Percentiles rank a stretch among this genome's conserved stretches.
Conservation (phyloP, 2,329 filamentous ascomycete genomes). For the Aspergillus ibericus region DNA sequence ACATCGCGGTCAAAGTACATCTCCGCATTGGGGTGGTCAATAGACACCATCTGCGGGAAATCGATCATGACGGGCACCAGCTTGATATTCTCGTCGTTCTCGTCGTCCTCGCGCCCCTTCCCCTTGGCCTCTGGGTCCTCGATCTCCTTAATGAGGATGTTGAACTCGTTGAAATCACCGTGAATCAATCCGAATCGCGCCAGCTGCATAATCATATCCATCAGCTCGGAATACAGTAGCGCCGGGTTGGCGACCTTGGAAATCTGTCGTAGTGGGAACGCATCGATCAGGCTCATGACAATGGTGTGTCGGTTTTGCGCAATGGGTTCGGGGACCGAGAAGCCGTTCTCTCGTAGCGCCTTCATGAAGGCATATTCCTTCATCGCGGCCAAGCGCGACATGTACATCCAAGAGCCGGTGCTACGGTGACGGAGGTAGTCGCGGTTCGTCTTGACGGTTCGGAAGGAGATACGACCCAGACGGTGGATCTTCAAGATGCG, state of each 20-base stretch:
- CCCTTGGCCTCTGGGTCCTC: slow-evolving; percentile 36
- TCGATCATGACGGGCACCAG: slow-evolving; percentile 87
- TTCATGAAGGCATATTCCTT: slow-evolving; percentile 96
- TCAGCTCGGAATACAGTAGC: slow-evolving; percentile 84
- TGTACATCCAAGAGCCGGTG: slow-evolving; percentile 95
- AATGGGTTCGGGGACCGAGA: slow-evolving; percentile 84
- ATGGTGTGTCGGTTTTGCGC: slow-evolving; percentile 92
- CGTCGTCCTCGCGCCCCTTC: slow-evolving; percentile 34
- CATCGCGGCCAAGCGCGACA: slow-evolving; percentile 85
- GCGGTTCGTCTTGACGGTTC: slow-evolving; percentile 91
- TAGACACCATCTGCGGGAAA: slow-evolving; percentile 97
- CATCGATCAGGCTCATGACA: slow-evolving; percentile 91
- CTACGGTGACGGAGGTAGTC: slow-evolving; percentile 85
- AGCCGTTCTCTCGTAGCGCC: slow-evolving; percentile 77
- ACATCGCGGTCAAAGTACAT: slow-evolving; percentile 98
- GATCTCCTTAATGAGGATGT: slow-evolving; percentile 86
- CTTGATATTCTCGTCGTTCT: slow-evolving; percentile 45
- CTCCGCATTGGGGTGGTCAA: slow-evolving; percentile 88
- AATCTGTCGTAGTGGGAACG: slow-evolving; percentile 87
- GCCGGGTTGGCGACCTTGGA: slow-evolving; percentile 79
- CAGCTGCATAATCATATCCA: slow-evolving; percentile 78
- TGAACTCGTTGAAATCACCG: slow-evolving; percentile 99
- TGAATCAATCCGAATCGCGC: slow-evolving; percentile 89
- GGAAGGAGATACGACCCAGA: slow-evolving; percentile 92
- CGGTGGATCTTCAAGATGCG: slow-evolving; percentile 93